Percentiles rank a stretch among this genome's conserved stretches.
phyloP scores from a whole-genome alignment of 148 eudicot species.

The Agrostemma githago region DNA sequence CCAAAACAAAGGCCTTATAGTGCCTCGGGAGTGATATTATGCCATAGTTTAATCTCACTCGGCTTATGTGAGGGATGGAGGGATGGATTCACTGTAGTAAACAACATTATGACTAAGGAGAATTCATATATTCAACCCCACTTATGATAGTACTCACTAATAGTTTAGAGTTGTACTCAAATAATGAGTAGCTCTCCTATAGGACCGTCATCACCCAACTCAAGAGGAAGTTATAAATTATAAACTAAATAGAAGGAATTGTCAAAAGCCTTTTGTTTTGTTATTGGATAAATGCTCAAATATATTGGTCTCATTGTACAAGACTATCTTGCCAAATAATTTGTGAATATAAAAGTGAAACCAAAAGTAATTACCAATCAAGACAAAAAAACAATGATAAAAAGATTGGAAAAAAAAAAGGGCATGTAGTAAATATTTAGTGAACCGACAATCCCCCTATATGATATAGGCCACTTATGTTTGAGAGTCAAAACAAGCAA shows the following conservation, averaged over 20 bases:
- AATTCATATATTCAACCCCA: not conserved
- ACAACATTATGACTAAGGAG: not conserved
- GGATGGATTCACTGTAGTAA: no score
- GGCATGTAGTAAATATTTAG: not conserved
- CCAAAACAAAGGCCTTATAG: not conserved
- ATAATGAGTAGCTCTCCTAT: no score
- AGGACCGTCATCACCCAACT: no score
- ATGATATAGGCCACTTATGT: not conserved
- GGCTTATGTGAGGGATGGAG: not conserved
- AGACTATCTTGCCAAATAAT: no score
- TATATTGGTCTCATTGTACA: no score
- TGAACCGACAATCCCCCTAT: not conserved
- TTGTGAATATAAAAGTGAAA: not conserved
- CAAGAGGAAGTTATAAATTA: no score
- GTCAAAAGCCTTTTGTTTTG: no score
- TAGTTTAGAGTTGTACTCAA: not conserved
- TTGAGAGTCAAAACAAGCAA: not conserved
- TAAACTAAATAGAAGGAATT: no score
- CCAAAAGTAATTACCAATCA: not conserved
- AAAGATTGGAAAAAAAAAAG: not conserved
- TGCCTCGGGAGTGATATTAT: not conserved
- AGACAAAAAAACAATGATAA: not conserved
- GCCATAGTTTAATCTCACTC: no score
- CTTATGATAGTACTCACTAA: not conserved
- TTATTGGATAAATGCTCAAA: no score